Percentiles rank a stretch among this genome's conserved stretches.
phyloP scores from a whole-genome alignment of 257 asterid species.

The Lithospermum erythrorhizon region DNA sequence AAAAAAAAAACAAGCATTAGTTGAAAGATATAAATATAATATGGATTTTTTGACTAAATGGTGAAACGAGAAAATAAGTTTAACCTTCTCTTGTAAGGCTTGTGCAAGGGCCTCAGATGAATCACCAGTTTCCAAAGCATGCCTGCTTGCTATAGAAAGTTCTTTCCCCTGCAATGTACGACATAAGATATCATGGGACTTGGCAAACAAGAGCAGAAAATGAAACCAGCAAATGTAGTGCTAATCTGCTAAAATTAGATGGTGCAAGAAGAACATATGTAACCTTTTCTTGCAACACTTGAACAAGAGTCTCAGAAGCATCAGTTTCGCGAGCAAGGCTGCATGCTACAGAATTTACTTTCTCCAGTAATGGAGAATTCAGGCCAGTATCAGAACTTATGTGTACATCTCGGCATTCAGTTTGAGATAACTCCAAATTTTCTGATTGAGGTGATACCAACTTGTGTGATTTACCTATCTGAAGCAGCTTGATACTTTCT shows the following conservation, averaged over 20 bases:
- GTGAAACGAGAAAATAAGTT: conserved; percentile 7
- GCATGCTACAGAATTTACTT: conserved; percentile 26
- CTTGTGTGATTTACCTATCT: conserved; percentile 26
- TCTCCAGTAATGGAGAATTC: conserved; percentile 31
- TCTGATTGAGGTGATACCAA: conserved; percentile 22
- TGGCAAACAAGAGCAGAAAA: background rate
- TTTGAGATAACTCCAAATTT: conserved; percentile 32
- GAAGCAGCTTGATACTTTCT: conserved; percentile 59
- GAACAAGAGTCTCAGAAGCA: conserved; percentile 54
- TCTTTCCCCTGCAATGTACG: conserved; percentile 31
- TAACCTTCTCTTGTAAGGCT: conserved; percentile 94
- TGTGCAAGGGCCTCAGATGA: conserved; percentile 55
- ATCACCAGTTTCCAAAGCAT: conserved; percentile 30
- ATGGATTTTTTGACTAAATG: conserved; percentile 1
- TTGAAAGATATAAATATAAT: conserved; percentile 2
- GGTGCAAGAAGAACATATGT: conserved; percentile 9
- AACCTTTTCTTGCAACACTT: conserved; percentile 95
- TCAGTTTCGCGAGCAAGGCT: conserved; percentile 26
- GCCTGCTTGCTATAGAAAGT: conserved; percentile 23
- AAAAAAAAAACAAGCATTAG: conserved; percentile 4
- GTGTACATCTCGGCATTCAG: conserved; percentile 72
- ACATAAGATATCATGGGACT: no score
- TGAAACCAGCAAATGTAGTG: background rate
- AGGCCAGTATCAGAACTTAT: conserved; percentile 36
- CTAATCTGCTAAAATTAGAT: conserved; percentile 7